Conservation (phyloP, 2,329 filamentous ascomycete species). For the Aspergillus pseudoglaucus region DNA sequence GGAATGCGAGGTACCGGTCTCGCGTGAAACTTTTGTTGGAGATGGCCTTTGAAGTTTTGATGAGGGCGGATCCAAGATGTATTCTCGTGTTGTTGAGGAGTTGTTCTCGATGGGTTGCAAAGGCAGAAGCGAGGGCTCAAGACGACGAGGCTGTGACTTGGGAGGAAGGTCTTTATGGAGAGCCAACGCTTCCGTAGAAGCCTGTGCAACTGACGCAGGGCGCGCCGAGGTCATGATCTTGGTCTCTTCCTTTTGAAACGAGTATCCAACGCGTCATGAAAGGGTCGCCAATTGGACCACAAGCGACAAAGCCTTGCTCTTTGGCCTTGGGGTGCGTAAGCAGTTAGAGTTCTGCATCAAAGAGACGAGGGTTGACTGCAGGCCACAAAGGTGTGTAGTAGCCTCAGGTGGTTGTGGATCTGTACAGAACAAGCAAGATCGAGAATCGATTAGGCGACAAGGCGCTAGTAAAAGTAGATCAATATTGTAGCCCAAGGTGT, state of each 20-base stretch:
- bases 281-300: neutral
- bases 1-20: constrained; percentile 50
- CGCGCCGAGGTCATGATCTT: constrained; percentile 35
- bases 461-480: constrained; percentile 18
- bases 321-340: neutral
- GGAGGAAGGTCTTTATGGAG: constrained; percentile 24
- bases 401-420: constrained; percentile 17
- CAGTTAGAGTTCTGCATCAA: neutral
- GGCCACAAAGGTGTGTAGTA: constrained; percentile 3
- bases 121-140: constrained; percentile 50
- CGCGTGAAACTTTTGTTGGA: constrained; percentile 58
- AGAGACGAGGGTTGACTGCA: constrained; percentile 2
- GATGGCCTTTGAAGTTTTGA: constrained; percentile 51
- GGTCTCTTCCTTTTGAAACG: neutral
- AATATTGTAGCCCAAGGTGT: constrained; percentile 2
- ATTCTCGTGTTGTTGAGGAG: constrained; percentile 53
- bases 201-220: constrained; percentile 47
- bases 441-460: constrained; percentile 19
- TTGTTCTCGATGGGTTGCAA: constrained; percentile 36
- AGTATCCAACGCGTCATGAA: neutral
- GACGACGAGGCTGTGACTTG: constrained; percentile 32
- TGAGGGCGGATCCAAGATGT: constrained; percentile 59
- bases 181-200: constrained; percentile 50
- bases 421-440: constrained; percentile 3
- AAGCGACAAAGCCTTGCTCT: neutral